Conservation (phyloP, 2,329 filamentous ascomycete species). For the Hortaea sp. region DNA sequence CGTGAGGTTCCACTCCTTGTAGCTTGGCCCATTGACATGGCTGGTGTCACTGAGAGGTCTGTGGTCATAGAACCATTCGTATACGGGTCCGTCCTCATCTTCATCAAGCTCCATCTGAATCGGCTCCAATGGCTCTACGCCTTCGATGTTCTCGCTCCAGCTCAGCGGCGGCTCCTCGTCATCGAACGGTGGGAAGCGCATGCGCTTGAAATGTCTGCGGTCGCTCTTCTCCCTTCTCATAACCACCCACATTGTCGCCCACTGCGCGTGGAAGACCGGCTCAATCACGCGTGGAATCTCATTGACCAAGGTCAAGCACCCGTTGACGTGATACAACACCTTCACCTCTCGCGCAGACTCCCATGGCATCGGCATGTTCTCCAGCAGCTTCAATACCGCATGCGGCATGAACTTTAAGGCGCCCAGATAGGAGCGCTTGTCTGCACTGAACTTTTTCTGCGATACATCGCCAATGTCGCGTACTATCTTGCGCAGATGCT, state of each 20-base stretch:
- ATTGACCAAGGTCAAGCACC: conserved; percentile 92
- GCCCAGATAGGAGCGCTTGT: conserved; percentile 95
- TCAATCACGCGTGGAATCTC: conserved; percentile 95
- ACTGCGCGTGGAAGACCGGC: conserved; percentile 94
- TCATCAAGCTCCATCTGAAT: conserved; percentile 98
- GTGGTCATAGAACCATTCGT: conserved; percentile 97
- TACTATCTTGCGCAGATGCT: conserved; percentile 96
- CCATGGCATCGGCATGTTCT: conserved; percentile 99
- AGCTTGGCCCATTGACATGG: conserved; percentile 93
- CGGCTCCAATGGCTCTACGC: conserved; percentile 92
- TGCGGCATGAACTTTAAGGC: conserved; percentile 99
- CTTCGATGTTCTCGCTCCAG: conserved; percentile 98
- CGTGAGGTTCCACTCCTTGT: conserved; percentile 88
- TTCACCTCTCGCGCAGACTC: conserved; percentile 94
- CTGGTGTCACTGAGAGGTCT: conserved; percentile 79
- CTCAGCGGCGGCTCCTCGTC: conserved; percentile 96
- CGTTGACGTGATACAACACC: conserved; percentile 96
- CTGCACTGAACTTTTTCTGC: conserved; percentile 97
- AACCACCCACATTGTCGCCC: conserved; percentile 98
- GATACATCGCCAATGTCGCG: conserved; percentile 98
- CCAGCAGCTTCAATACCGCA: conserved; percentile 87
- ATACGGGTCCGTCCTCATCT: conserved; percentile 79
- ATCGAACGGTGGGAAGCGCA: conserved; percentile 97
- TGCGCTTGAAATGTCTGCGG: conserved; percentile 89
- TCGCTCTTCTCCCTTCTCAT: conserved; percentile 99